Evolutionary conservation across 176 grass and related monocot genomes (phyloP).

Genomic region (Oryza rufipogon): DNA sequence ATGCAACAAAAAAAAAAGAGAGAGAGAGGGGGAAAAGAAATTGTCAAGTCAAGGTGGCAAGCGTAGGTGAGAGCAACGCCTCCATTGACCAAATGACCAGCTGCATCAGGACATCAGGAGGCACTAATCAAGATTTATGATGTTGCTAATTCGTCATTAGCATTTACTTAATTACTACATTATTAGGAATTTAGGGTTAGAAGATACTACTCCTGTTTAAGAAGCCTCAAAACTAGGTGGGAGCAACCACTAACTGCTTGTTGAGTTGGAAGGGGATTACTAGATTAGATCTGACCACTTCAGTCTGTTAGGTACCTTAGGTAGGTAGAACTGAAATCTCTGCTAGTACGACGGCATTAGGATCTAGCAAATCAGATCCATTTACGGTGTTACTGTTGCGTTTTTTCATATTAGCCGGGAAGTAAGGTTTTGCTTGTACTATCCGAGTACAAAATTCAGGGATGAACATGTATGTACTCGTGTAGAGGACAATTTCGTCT

Average conservation of each 20-base stretch:
- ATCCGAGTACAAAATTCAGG: neutral
- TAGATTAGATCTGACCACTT: neutral
- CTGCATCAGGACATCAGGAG: neutral
- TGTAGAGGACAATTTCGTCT: neutral
- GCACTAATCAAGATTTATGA: neutral
- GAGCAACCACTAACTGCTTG: neutral
- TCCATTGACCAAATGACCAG: slow-evolving; percentile 8
- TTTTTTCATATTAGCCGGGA: too few relatives aligned
- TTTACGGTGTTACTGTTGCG: neutral
- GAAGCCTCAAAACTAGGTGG: neutral
- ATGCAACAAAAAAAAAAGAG: neutral
- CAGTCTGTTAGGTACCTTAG: neutral
- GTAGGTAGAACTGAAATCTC: neutral
- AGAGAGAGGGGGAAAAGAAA: neutral
- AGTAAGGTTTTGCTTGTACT: neutral
- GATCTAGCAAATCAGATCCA: neutral
- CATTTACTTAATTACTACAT: neutral
- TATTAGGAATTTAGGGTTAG: too few relatives aligned
- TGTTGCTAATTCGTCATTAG: neutral
- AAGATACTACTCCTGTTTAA: too few relatives aligned
- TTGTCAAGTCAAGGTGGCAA: neutral
- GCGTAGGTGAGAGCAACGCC: neutral
- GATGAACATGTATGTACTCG: neutral
- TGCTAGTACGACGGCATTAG: too few relatives aligned
- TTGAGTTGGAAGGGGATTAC: neutral